Evolutionary conservation across 129 eudicot genomes (phyloP), one percentile per base, ranked within the genome.

Genomic region (Helianthus tuberosus): DNA sequence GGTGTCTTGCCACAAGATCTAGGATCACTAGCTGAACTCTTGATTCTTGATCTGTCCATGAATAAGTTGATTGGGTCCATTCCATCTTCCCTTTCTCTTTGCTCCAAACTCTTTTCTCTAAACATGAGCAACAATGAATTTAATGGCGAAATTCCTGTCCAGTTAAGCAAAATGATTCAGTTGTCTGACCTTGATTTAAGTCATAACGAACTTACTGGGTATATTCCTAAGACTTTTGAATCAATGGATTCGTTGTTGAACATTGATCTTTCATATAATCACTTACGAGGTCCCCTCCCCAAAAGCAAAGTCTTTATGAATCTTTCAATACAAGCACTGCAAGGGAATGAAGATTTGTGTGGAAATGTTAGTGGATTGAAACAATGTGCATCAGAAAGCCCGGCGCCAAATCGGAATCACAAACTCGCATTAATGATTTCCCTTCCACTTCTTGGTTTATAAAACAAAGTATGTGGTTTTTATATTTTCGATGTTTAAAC

Each of bases 1-100:
- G 92, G 92, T 6, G n/a, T 16, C 5, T n/a, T 87, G 13, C 89
- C 89, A 0, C 52, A 5, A 55, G 85, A 84, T 1, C 64, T 87
- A 2, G 82, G 89, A 29, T 15, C 50, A 11, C 23, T 72, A 3
- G n/a, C 48, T 5, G 11, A 80, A 11, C 69, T 86, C 43, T 20
- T 20, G 23, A 20, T 20, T 8, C 83, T 83, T 15, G 84, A 83
- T 38, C 59, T 86, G 11, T 75, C 85, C 9, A 27, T 16, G 5
- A 86, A 86, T 59, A 59, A 17, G n/a, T 59, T 86, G 27, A 81
- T 12, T 41, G 88, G 88, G 66, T 12, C 53, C 11, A 59, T 71
- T 41, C 82, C 77, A 13, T 29, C 53, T 50, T 62, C 65, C 8
- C 35, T 78, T 6, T n/a, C n/a, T n/a, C n/a, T n/a, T n/a, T 70